Evolutionary conservation across 352 stramenopile genomes (phyloP).

Genomic region (Phytopythium vexans): DNA sequence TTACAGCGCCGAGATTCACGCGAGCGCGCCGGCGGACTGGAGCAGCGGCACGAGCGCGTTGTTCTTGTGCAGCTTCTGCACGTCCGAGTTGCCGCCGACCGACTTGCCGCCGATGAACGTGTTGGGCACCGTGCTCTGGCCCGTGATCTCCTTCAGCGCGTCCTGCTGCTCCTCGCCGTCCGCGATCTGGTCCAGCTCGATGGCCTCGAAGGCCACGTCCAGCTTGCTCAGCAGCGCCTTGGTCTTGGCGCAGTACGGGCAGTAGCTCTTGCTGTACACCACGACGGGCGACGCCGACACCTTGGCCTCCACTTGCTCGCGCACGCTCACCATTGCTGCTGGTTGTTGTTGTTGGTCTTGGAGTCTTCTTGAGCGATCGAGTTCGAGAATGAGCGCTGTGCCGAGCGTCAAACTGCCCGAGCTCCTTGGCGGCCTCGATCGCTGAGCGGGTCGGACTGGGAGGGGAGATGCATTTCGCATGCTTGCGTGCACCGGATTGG

Average conservation of each 20-base stretch:
- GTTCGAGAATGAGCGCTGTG: slow-evolving; percentile 1
- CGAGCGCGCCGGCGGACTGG: slow-evolving; percentile 47
- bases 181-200: slow-evolving; percentile 59
- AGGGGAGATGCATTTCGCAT: too few species aligned
- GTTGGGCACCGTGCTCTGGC: slow-evolving; percentile 95
- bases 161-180: slow-evolving; percentile 56
- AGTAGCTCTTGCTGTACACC: slow-evolving; percentile 95
- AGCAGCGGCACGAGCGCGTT: slow-evolving; percentile 91
- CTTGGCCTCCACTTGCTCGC: slow-evolving; percentile 64
- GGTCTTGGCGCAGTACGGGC: slow-evolving; percentile 90
- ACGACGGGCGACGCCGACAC: slow-evolving; percentile 51
- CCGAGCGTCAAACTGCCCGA: too few species aligned
- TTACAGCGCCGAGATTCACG: slow-evolving; percentile 21
- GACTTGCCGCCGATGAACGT: slow-evolving; percentile 95
- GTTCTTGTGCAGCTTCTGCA: slow-evolving; percentile 79
- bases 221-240: slow-evolving; percentile 60
- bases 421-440: too few species aligned
- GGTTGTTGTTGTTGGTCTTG: slow-evolving; percentile 5
- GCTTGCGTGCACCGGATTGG: too few species aligned
- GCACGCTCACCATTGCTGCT: slow-evolving; percentile 47
- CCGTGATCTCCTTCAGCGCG: slow-evolving; percentile 64
- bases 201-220: slow-evolving; percentile 44
- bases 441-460: too few species aligned
- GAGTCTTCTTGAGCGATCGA: slow-evolving; percentile 1
- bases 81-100: slow-evolving; percentile 95